Evolutionary conservation across 768 basidiomycete genomes (phyloP).

Genomic region (Xerocomus potaroensis): DNA sequence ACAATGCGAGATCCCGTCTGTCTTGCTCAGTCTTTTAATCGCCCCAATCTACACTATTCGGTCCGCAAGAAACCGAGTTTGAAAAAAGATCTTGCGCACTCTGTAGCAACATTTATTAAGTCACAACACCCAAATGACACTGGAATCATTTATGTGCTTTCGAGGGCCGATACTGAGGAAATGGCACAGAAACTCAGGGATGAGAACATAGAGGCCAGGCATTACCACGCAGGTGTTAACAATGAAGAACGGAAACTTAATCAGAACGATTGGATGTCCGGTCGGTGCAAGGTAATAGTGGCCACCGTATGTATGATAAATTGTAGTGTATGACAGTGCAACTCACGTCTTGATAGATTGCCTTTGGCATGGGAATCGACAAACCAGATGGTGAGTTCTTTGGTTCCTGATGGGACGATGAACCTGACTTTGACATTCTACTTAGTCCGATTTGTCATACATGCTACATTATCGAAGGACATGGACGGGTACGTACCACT

Average conservation of each 20-base stretch:
- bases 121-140: constrained; percentile 51
- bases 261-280: constrained; percentile 71
- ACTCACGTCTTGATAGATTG: constrained; percentile 50
- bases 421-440: constrained; percentile 6
- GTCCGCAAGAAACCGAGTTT: constrained; percentile 47
- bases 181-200: constrained; percentile 65
- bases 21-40: constrained; percentile 86
- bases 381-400: constrained; percentile 61
- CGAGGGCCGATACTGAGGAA: constrained; percentile 72
- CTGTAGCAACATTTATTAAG: constrained; percentile 69
- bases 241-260: constrained; percentile 56
- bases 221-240: constrained; percentile 84
- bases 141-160: constrained; percentile 84
- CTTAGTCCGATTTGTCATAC: constrained; percentile 90
- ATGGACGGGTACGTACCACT: constrained; percentile 65
- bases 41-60: constrained; percentile 82
- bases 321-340: background rate
- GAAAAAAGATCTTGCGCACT: constrained; percentile 42
- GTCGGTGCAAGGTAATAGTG: constrained; percentile 75
- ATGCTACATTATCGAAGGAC: constrained; percentile 75
- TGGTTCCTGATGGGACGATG: background rate
- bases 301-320: constrained; percentile 64
- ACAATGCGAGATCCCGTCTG: constrained; percentile 51
- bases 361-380: constrained; percentile 98
- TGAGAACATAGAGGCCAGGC: constrained; percentile 57